phyloP scores from a whole-genome alignment of 2,329 filamentous ascomycete species.

The Zasmidium angulare region DNA sequence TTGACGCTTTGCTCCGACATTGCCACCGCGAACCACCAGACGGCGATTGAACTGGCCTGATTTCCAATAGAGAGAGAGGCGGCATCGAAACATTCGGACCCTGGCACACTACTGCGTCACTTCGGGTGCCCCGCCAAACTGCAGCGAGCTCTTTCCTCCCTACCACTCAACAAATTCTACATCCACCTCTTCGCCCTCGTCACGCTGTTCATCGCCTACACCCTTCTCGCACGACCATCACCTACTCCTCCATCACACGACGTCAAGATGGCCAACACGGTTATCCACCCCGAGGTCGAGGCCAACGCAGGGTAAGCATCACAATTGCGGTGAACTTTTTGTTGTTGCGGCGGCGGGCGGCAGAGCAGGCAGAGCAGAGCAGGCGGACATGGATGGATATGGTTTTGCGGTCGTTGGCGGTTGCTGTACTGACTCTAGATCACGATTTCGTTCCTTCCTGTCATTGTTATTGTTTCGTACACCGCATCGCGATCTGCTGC shows the following conservation, averaged over 20 bases:
- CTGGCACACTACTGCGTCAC: not conserved
- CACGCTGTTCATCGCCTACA: not conserved
- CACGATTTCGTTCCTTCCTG: not conserved
- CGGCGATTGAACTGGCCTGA: not conserved
- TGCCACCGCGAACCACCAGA: not conserved
- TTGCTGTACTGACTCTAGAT: not conserved
- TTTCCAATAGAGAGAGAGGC: not conserved
- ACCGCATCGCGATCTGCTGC: not conserved
- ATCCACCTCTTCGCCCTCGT: not conserved
- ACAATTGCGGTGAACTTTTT: slow-evolving; percentile 11
- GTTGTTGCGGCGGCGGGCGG: not conserved
- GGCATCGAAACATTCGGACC: not conserved
- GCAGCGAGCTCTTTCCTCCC: not conserved
- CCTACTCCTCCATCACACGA: not conserved
- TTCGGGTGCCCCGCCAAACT: not conserved
- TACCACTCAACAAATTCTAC: not conserved
- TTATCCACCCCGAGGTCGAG: slow-evolving; percentile 46
- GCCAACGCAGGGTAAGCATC: slow-evolving; percentile 47
- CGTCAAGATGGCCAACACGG: slow-evolving; percentile 46
- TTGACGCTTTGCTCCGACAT: not conserved
- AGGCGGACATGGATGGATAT: not conserved
- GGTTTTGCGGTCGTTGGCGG: not conserved
- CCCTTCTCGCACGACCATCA: not conserved
- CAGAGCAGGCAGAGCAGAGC: not conserved
- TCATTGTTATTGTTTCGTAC: not conserved